These are phyloP conservation scores for Pulveroboletus ravenelii DNA, from an alignment of 768 basidiomycete genomes.

Conservation along the genomic window DNA sequence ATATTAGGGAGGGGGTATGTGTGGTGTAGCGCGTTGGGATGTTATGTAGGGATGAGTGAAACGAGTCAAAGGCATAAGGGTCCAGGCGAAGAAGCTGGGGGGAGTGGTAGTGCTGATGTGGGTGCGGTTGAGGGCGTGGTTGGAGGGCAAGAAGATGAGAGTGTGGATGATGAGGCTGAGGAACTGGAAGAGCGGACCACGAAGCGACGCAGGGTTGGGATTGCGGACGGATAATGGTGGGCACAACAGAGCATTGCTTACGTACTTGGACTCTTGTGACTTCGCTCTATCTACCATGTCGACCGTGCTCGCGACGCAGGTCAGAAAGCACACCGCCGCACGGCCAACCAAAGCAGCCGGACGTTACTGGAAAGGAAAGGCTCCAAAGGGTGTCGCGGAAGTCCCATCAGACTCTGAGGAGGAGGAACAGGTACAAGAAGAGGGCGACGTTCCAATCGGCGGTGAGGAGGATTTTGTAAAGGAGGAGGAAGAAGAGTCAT, in stretches of 20 bases:
- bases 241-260: too few relatives aligned
- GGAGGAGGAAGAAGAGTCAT: conserved; percentile 41
- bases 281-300: conserved; percentile 19
- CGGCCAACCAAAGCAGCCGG: conserved; percentile 76
- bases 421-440: conserved; percentile 37
- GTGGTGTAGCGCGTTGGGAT: conserved; percentile 45
- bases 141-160: neutral
- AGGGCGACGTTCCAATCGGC: conserved; percentile 57
- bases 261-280: neutral
- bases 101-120: neutral
- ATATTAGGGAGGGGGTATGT: conserved; percentile 42
- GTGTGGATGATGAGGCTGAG: neutral
- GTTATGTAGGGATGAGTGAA: conserved; percentile 31
- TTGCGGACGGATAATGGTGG: neutral
- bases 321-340: conserved; percentile 69
- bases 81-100: neutral
- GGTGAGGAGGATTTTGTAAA: conserved; percentile 51
- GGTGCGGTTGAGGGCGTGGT: neutral
- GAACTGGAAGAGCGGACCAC: neutral
- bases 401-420: conserved; percentile 63
- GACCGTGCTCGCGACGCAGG: conserved; percentile 31
- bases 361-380: conserved; percentile 89
- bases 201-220: neutral
- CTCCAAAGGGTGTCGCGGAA: conserved; percentile 66
- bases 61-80: neutral